Evolutionary conservation across 331 rosid species (phyloP).

Genomic region (Malus hybrid): DNA sequence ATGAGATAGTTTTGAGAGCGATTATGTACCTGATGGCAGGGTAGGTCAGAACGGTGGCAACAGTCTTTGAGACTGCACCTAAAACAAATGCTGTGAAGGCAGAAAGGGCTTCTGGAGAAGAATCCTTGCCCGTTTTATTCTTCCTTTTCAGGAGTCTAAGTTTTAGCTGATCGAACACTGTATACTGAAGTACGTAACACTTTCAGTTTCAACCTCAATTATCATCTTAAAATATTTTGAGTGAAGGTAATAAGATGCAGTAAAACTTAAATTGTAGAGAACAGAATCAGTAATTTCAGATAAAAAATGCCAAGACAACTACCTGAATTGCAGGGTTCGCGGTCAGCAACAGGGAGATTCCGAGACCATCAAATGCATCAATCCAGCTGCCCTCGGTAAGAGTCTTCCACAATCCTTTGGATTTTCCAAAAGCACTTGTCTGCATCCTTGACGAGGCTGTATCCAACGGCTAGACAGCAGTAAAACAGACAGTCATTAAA

Average conservation of each 20-base stretch:
- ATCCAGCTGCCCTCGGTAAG: conserved; percentile 87
- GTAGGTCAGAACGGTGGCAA: conserved; percentile 82
- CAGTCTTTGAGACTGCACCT: conserved; percentile 84
- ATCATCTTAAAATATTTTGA: neutral
- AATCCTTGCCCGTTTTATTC: conserved; percentile 27
- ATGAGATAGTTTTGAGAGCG: conserved; percentile 10
- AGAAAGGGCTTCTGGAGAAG: conserved; percentile 65
- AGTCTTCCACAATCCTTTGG: conserved; percentile 78
- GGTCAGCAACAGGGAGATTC: conserved; percentile 83
- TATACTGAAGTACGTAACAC: conserved; percentile 47
- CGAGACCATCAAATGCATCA: conserved; percentile 90
- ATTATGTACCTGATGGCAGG: conserved; percentile 83
- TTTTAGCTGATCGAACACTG: conserved; percentile 96
- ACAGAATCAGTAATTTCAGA: neutral
- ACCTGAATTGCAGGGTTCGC: conserved; percentile 98
- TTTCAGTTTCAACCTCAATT: conserved; percentile 17
- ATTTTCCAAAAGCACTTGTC: conserved; percentile 90
- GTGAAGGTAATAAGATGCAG: neutral
- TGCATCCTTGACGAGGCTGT: conserved; percentile 99
- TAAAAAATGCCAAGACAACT: neutral
- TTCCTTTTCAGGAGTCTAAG: conserved; percentile 43
- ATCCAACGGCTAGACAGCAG: conserved; percentile 62
- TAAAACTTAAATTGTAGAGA: neutral
- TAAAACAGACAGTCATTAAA: conserved; percentile 6
- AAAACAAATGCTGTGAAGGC: conserved; percentile 73